Base-by-base conservation (phyloP, 768 basidiomycete genomes). In the Dioszegia hungarica region DNA sequence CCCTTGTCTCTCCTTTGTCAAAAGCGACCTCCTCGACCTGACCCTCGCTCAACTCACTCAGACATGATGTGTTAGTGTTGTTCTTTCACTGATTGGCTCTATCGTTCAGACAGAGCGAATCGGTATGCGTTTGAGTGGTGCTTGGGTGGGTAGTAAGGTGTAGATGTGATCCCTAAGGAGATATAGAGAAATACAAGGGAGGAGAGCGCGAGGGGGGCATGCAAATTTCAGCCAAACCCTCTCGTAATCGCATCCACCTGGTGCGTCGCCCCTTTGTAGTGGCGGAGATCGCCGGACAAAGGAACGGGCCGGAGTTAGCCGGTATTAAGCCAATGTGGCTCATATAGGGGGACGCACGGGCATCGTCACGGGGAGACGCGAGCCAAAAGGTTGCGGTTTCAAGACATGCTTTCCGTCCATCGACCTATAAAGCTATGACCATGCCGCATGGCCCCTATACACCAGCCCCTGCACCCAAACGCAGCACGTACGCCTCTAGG, bases 61-160 rank as follows among this genome's bases (percentile, higher is more conserved):
- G 72, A 66, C 72, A 74, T 74, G 57, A 67, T 73, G 24, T 54
- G 50, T 57, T 61, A 62, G 45, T 41, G 39, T 53, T 37, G 36
- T 54, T 25, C 60, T 62, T 52, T 59, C 31, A 33, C 48, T 56
- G 60, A 58, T 48, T 29, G 20, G 63, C 72, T 66, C 66, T 60
- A 60, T 67, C 62, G 62, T 28, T 51, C 55, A 45, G 67, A 68
- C 60, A 64, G 68, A 73, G 69, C 66, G 44, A 62, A 55, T 54
- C 43, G n/a, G 31, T 25, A 47, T 34, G 31, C 56, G 63, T 65
- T 52, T 53, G 47, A 40, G 50, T 41, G 51, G 46, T 38, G 60
- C 27, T 37, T 40, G 39, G 48, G 55, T 34, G 39, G 22, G 57
- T 36, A 25, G 56, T 59, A 47, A 41, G 43, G 36, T 39, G 44